Evolutionary conservation across 202 grass and related monocot genomes (phyloP), one percentile per base, ranked within the genome.

Genomic region (Saccharum hybrid): DNA sequence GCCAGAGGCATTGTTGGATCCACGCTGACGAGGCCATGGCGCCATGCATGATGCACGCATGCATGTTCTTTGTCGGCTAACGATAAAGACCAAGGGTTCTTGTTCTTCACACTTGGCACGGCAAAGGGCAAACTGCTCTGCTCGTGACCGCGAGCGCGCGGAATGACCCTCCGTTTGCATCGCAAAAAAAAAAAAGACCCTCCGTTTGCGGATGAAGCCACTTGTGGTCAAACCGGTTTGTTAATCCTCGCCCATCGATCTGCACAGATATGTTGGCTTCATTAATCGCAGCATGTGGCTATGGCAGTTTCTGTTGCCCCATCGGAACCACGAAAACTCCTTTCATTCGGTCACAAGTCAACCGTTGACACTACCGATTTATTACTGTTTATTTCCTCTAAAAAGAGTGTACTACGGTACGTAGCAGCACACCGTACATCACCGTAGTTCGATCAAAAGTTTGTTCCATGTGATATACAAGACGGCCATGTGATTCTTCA

Each of bases 321-420:
- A 1, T 46, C 12, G 3, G 37, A 19, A 23, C 42, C 37, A 81
- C 14, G 14, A 57, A 76, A 81, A 77, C 36, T 66, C 86, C 78
- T 85, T 89, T 71, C 22, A 81, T 89, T 77, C 26, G 14, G 77
- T 68, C 71, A 37, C 16, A 69, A 81, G 76, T 76, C 87, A 89
- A 64, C 46, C 71, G 72, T 80, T 85, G 77, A 81, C 71, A 76
- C 8, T 22, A 3, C 52, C 6, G 18, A 56, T 51, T 51, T 16
- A 16, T 51, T 6, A 51, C 48, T 51, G 18, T 52, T 52, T 52
- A 18, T 6, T 16, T 74, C 19, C 7, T 75, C 9, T 57, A 38
- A 54, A 61, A 54, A 0, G 1, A 56, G 52, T 9, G 52, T 26
- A 2, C 3, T 48, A 14, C 28, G 1, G 28, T 28, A 28, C 45